These are phyloP conservation scores for Lanmaoa pseudosensibilis DNA, from an alignment of 768 basidiomycete genomes.

Conservation along the genomic window DNA sequence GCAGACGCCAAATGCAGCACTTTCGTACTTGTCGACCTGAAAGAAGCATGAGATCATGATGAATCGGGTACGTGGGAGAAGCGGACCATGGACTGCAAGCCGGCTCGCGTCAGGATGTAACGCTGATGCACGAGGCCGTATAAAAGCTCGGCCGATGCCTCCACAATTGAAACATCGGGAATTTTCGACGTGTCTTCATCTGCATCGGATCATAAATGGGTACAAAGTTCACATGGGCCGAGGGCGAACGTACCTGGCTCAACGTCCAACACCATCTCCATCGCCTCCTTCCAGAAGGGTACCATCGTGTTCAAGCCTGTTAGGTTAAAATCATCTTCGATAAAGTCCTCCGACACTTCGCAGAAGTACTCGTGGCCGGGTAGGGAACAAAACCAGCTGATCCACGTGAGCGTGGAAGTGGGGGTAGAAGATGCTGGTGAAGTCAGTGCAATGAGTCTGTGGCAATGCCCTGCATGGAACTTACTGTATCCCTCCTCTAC, in stretches of 20 bases:
- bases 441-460: conserved; percentile 15
- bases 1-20: conserved; percentile 86
- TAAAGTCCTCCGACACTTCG: conserved; percentile 98
- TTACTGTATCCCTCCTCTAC: conserved; percentile 73
- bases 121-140: conserved; percentile 98
- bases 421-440: conserved; percentile 80
- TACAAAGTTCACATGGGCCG: conserved; percentile 10
- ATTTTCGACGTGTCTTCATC: conserved; percentile 95
- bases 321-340: conserved; percentile 98
- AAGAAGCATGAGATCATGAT: conserved; percentile 15
- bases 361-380: conserved; percentile 98
- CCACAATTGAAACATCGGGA: conserved; percentile 97
- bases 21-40: conserved; percentile 95
- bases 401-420: conserved; percentile 92
- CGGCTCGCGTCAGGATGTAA: conserved; percentile 92
- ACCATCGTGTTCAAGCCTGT: conserved; percentile 95
- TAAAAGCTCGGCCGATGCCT: conserved; percentile 94
- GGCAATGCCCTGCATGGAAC: conserved; percentile 33
- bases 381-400: conserved; percentile 93
- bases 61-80: conserved; percentile 14
- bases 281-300: conserved; percentile 99
- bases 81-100: conserved; percentile 89
- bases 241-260: conserved; percentile 78
- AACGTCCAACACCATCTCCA: conserved; percentile 99
- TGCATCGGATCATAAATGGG: conserved; percentile 28